Base-by-base conservation (phyloP, 306 rosid species). In the Carpinus viminea region DNA sequence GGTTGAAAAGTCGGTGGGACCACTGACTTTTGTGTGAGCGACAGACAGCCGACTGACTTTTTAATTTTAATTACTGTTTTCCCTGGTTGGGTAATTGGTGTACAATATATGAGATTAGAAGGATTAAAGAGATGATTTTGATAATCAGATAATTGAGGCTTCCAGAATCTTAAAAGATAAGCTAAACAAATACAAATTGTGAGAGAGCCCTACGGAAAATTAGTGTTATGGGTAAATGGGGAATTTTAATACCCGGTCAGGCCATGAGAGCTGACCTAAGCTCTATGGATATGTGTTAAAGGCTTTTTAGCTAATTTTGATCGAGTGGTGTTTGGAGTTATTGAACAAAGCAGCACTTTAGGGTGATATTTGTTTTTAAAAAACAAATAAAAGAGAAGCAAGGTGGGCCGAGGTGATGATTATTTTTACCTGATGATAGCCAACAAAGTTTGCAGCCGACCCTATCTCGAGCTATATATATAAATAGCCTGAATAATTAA, bases 401-500 rank as follows among this genome's bases (percentile, higher is more conserved):
- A 36, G 73, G 68, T 68, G 59, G 80, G 80, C 70, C 75, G 34
- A 74, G 24, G 24, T 11, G 70, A 85, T 78, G 71, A 75, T 61
- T 76, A 72, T 28, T 24, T 81, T 83, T 83, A 69, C 73, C 79
- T 60, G 55, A 73, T 52, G 71, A 83, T 72, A 57, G 61, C 21
- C 38, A 43, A 69, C 79, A 78, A 78, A 60, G 68, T 77, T 65
- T 9, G 76, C 70, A 80, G 59, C 65, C 52, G 61, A 76, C 81
- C 76, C 79, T 28, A 73, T 66, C 50, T 34, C 45, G 15, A 64
- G 2, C 47, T 66, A 15, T 64, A 64, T 15, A 41, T 75, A 81
- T 24, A 81, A 59, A 70, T 79, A 47, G 53, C 38, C 59, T 56
- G 36, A 28, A 74, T 78, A 72, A 81, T 80, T 80, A 66, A 74